Conservation (phyloP, 768 basidiomycete species). For the Russula sp. region DNA sequence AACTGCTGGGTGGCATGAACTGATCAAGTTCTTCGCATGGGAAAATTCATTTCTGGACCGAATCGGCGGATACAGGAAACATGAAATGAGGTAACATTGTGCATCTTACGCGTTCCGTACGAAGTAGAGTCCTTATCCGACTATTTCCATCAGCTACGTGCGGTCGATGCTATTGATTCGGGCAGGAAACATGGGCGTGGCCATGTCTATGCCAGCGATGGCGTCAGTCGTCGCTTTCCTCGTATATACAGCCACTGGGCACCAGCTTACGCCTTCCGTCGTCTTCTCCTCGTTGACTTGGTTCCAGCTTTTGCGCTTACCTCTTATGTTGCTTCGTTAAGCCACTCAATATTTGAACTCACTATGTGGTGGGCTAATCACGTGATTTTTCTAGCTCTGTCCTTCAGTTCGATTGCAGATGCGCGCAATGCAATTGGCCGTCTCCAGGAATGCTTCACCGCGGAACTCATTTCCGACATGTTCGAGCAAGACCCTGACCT, state of each 20-base stretch:
- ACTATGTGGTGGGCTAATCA: neutral
- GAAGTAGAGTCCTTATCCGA: neutral
- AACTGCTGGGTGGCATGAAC: conserved; percentile 83
- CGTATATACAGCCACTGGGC: conserved; percentile 71
- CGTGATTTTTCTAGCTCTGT: conserved; percentile 47
- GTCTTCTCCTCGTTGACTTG: conserved; percentile 84
- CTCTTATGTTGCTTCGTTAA: conserved; percentile 66
- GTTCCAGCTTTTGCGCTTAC: conserved; percentile 79
- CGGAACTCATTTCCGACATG: conserved; percentile 66
- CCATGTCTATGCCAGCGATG: conserved; percentile 69
- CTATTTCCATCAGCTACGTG: conserved; percentile 47
- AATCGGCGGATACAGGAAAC: conserved; percentile 62
- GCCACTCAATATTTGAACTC: conserved; percentile 19
- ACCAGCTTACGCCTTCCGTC: conserved; percentile 61
- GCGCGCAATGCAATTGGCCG: conserved; percentile 75
- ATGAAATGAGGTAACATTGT: conserved; percentile 56
- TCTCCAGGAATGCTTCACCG: conserved; percentile 77
- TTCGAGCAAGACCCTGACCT: conserved; percentile 53
- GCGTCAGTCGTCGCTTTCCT: conserved; percentile 80
- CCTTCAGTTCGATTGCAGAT: conserved; percentile 79
- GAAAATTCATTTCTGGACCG: conserved; percentile 76
- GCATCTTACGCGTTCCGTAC: neutral
- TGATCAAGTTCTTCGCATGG: conserved; percentile 94
- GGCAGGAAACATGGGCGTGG: conserved; percentile 63
- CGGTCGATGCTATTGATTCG: conserved; percentile 65